These are phyloP conservation scores for Coemansia sp. DNA, from an alignment of 192 early-diverging fungal genomes.

Conservation along the genomic window DNA sequence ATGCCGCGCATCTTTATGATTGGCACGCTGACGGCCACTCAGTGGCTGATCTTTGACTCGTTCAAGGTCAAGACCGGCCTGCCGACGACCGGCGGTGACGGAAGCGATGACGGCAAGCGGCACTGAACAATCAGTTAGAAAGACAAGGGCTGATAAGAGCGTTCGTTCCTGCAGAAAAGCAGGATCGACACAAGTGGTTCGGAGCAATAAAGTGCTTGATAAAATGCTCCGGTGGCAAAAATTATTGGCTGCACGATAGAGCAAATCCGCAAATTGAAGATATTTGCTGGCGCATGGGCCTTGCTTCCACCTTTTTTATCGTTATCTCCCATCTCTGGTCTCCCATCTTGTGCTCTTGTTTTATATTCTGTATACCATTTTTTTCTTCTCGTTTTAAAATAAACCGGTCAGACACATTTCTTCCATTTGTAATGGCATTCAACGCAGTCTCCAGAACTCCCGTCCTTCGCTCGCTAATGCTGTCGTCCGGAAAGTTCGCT, in stretches of 20 bases:
- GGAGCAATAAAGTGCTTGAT: no score
- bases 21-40: slow-evolving; percentile 75
- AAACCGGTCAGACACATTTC: not conserved
- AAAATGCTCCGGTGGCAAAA: no score
- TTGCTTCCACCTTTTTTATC: no score
- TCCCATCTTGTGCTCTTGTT: not conserved
- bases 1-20: slow-evolving; percentile 82
- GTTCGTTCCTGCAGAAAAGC: not conserved
- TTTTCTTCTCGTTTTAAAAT: not conserved
- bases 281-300: no score
- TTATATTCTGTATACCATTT: not conserved
- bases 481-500: not conserved
- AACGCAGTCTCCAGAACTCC: not conserved
- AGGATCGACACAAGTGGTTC: no score
- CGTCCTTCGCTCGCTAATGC: not conserved
- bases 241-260: not conserved
- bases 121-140: no score
- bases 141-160: no score
- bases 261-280: not conserved
- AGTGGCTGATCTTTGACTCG: slow-evolving; percentile 75
- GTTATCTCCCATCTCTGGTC: no score
- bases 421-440: not conserved
- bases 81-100: slow-evolving; percentile 54
- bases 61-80: slow-evolving; percentile 64
- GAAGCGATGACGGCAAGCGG: not conserved